Conservation (phyloP, 2,329 filamentous ascomycete genomes). For the Pyrenophora teres region DNA sequence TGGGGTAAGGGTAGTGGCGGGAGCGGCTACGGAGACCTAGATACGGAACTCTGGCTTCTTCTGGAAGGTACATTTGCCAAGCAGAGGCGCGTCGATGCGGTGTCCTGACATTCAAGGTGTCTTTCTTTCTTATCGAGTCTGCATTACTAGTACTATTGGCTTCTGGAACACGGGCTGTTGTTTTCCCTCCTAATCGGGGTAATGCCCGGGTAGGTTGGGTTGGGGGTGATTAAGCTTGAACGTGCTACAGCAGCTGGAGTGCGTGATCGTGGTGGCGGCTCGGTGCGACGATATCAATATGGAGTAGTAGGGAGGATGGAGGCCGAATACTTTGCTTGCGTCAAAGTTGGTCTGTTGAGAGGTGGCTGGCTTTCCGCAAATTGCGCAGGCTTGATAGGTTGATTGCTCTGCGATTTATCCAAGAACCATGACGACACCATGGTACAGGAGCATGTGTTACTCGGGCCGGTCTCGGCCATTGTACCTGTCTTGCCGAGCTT, state of each 20-base stretch:
- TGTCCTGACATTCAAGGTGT: neutral
- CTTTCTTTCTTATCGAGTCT: too few species aligned
- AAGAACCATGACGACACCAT: conserved; percentile 4
- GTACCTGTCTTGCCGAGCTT: conserved; percentile 6
- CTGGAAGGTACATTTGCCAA: neutral
- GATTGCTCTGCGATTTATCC: conserved; percentile 13
- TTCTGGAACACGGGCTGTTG: neutral
- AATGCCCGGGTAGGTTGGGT: neutral
- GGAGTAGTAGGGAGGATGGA: neutral
- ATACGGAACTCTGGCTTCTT: neutral
- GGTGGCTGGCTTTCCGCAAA: neutral
- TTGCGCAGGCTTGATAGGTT: conserved; percentile 8
- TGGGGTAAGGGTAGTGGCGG: conserved; percentile 8
- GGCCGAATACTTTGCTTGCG: conserved; percentile 2
- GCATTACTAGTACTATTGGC: neutral
- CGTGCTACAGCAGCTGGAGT: conserved; percentile 4
- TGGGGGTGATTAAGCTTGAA: conserved; percentile 4
- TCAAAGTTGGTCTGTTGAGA: neutral
- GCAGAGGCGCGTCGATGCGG: neutral
- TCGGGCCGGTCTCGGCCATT: conserved; percentile 9
- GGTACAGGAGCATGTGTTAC: neutral
- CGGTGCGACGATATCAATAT: neutral
- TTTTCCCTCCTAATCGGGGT: neutral
- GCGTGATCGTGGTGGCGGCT: conserved; percentile 4
- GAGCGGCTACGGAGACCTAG: conserved; percentile 5